Evolutionary conservation across 1,284 basidiomycete species (phyloP).

Genomic region (Boletellus dicymbophilus): DNA sequence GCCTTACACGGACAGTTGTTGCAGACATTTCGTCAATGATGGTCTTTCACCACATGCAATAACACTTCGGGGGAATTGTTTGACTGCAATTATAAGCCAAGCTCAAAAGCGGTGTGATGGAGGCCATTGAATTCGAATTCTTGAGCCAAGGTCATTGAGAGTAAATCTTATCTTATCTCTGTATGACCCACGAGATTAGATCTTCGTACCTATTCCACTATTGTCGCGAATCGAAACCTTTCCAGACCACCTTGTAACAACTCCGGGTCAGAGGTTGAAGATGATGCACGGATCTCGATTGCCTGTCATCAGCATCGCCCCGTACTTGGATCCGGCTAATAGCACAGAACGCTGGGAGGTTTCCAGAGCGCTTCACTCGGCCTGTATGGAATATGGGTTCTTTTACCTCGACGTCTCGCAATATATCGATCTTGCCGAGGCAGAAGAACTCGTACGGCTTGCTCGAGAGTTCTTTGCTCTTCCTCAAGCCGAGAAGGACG

Average conservation of each 20-base stretch:
- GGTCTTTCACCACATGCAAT: neutral
- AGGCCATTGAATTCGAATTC: neutral
- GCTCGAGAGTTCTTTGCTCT: conserved; percentile 73
- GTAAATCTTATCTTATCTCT: conserved; percentile 31
- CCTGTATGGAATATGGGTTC: conserved; percentile 81
- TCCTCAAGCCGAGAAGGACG: conserved; percentile 74
- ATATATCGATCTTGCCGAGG: conserved; percentile 56
- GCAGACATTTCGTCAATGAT: neutral
- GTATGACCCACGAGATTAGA: no score
- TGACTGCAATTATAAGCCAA: neutral
- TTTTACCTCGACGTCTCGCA: conserved; percentile 79
- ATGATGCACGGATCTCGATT: conserved; percentile 31
- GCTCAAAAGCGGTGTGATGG: neutral
- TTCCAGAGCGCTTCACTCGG: conserved; percentile 65
- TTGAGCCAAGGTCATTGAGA: neutral
- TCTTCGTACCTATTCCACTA: no score
- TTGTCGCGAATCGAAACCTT: no score
- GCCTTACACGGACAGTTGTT: conserved; percentile 1
- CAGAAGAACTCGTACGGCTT: conserved; percentile 64
- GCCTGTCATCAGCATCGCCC: conserved; percentile 52
- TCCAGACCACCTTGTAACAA: no score
- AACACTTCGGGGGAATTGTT: neutral
- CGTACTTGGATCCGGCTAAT: conserved; percentile 42
- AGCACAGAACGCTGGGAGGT: conserved; percentile 36
- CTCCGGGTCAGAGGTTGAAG: neutral